Base-by-base conservation (phyloP, 495 filamentous ascomycete genomes). In the Neurospora africana region DNA sequence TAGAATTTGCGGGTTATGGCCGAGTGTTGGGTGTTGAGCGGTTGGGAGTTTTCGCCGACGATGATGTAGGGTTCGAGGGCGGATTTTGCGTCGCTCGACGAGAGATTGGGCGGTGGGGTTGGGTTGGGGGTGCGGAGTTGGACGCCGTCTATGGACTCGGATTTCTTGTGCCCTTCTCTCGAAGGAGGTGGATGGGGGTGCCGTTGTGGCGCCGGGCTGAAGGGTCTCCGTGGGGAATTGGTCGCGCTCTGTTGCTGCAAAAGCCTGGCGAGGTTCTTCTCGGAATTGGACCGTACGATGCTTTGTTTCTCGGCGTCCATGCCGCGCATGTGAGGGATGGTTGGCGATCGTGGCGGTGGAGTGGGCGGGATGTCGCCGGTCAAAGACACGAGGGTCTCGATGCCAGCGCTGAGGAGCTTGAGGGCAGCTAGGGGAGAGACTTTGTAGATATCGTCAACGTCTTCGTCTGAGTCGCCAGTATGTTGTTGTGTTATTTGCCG, bases 1-100 rank as follows among this genome's bases (percentile, higher is more conserved):
- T 94, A 94, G 82, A 99, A 99, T 72, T 95, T 93, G 37, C 93
- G 89, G 13, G 91, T 91, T 69, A 98, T 90, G 71, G 93, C 90
- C 71, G 87, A 88, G 75, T 93, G 90, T 79, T 97, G 93, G 27
- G 89, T 79, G 70, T 86, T 85, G 43, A 89, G 81, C 3, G 88
- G 88, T 72, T 91, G 86, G 38, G 88, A 88, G 72, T 89, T 84
- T 23, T 88, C 85, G 30, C 86, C 87, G 43, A 90, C 84, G 43
- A 90, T 77, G 68, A 87, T 82, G 73, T 87, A 86, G 7, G 85
- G 85, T 67, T 81, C 78, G 21, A 81, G 79, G 7, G 75, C 75
- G 2, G 72, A 30, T 1, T 71, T 70, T 21, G 70, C 15, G n/a
- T 78, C 76, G 7, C 74, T 58, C 10, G 69, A 11, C 13, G 35